Base-by-base conservation (phyloP, 108 stramenopile genomes). In the Cyclotella baltica region DNA sequence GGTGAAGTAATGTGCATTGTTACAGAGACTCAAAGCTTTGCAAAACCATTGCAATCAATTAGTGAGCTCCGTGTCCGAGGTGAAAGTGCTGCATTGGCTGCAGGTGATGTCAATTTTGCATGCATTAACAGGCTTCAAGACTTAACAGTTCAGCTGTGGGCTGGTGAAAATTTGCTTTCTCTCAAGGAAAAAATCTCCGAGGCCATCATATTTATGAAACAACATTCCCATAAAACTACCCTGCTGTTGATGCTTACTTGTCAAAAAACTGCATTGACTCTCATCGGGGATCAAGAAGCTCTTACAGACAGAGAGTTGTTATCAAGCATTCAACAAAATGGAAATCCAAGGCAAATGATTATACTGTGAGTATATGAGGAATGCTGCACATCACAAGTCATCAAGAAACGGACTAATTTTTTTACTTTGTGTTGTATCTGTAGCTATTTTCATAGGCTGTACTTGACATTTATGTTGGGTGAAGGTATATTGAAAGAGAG, bases 41-140 rank as follows among this genome's bases (percentile, higher is more conserved):
- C 58, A 0, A 64, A 78, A 30, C 77, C 71, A 30, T 2, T 72
- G 31, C 63, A 52, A 20, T 27, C 58, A 6, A 40, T 40, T 15
- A 59, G 30, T 34, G 53, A 73, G 22, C 51, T 16, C 16, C 35
- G 34, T 6, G n/a, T 0, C n/a, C 34, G 62, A 19, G 50, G 36
- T 3, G 35, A 31, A 19, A 18, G 0, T 22, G 57, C 40, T 0
- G 58, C 72, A 13, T 64, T 78, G 53, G 19, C 13, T 27, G 31
- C 34, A 43, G 71, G 70, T 16, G 72, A 51, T 63, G 43, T 37
- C 35, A 20, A 36, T 0, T 72, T 28, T 11, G 77, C 62, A 29
- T 62, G 43, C 15, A 15, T 25, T 0, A 62, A 63, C 62, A 35
- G 38, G n/a, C 18, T 47, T 5, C 29, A 53, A 16, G 63, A 63